These are phyloP conservation scores for Pyrrhoderma noxium DNA, from an alignment of 1,284 basidiomycete species.

Conservation along the genomic window DNA sequence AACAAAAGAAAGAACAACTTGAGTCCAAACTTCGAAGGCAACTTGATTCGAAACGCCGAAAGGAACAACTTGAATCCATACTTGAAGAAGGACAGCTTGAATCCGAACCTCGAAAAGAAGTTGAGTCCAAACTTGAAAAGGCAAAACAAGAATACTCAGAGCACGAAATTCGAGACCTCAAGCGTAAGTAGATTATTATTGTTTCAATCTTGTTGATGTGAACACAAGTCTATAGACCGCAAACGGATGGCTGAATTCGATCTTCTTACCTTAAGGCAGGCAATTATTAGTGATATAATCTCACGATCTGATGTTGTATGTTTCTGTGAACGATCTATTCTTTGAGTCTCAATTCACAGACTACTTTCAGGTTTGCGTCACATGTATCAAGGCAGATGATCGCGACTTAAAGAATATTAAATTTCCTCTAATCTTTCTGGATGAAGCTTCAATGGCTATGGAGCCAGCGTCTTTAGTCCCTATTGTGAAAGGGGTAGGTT, in stretches of 20 bases:
- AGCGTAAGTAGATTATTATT: too few species aligned
- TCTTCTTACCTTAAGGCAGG: too few species aligned
- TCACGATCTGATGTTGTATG: conserved; percentile 66
- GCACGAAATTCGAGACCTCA: too few species aligned
- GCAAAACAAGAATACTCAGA: too few species aligned
- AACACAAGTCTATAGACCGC: too few species aligned
- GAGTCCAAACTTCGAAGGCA: conserved; percentile 24
- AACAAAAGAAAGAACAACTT: conserved; percentile 28
- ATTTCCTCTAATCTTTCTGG: conserved; percentile 90
- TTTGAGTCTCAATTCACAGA: conserved; percentile 5
- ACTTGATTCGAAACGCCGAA: conserved; percentile 23
- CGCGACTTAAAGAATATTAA: conserved; percentile 59
- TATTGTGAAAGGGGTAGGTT: conserved; percentile 79
- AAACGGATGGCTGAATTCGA: too few species aligned
- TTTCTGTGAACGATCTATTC: conserved; percentile 18
- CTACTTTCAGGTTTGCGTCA: conserved; percentile 65
- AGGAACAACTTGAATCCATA: too few species aligned
- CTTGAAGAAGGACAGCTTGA: too few species aligned
- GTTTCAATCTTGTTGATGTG: too few species aligned
- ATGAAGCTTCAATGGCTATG: conserved; percentile 94
- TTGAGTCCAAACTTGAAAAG: too few species aligned
- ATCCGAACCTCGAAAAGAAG: too few species aligned
- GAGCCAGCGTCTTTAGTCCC: conserved; percentile 85
- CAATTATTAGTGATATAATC: conserved; percentile 56
- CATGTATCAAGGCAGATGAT: conserved; percentile 69